These are phyloP conservation scores for Endocarpon pusillum DNA, from an alignment of 495 filamentous ascomycete species.

Conservation along the genomic window DNA sequence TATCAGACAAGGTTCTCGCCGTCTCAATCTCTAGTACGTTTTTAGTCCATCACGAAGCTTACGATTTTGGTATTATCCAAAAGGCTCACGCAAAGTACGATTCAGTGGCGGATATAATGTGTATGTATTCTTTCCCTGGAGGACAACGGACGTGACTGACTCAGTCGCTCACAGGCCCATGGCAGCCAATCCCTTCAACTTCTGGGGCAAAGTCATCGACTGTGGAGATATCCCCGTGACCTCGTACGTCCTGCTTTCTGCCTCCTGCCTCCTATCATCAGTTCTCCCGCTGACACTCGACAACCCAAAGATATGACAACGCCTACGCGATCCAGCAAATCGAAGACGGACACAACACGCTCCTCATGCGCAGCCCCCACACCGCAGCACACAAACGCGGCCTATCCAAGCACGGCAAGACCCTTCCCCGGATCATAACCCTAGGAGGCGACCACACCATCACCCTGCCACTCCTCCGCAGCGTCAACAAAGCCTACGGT, in stretches of 20 bases:
- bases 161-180: conserved; percentile 16
- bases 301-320: conserved; percentile 40
- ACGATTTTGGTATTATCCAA: conserved; percentile 4
- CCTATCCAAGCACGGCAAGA: conserved; percentile 35
- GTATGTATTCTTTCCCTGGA: neutral
- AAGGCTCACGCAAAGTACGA: conserved; percentile 35
- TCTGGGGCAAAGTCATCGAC: conserved; percentile 51
- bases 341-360: conserved; percentile 41
- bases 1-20: conserved; percentile 64
- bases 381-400: conserved; percentile 30
- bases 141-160: neutral
- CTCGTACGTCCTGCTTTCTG: conserved; percentile 24
- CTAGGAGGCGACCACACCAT: conserved; percentile 53
- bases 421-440: conserved; percentile 45
- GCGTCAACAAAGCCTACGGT: conserved; percentile 49
- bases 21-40: conserved; percentile 50
- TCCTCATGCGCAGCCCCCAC: conserved; percentile 33
- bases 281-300: neutral
- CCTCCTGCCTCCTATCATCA: neutral
- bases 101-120: conserved; percentile 10
- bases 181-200: conserved; percentile 42
- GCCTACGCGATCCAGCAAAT: conserved; percentile 58
- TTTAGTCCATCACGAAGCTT: conserved; percentile 8
- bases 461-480: conserved; percentile 43
- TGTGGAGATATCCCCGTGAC: conserved; percentile 65